These are phyloP conservation scores for Cynara cardunculus DNA, from an alignment of 129 eudicot species.

Conservation along the genomic window DNA sequence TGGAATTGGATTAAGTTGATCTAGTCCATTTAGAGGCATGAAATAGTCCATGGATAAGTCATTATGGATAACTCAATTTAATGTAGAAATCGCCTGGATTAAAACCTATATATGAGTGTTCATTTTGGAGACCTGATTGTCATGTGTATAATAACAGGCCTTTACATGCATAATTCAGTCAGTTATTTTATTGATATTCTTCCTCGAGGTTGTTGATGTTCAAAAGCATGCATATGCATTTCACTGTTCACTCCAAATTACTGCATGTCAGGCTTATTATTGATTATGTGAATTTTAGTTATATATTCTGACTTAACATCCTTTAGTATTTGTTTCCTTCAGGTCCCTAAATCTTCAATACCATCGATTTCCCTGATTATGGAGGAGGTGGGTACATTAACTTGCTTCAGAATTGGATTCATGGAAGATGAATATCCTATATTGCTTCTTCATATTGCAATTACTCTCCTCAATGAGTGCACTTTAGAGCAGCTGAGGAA, in stretches of 20 bases:
- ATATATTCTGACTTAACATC: conserved; percentile 34
- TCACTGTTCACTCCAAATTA: background rate
- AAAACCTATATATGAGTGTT: background rate
- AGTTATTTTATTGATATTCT: background rate
- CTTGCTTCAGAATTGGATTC: conserved; percentile 30
- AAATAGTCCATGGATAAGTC: background rate
- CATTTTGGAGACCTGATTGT: background rate
- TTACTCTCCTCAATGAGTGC: conserved; percentile 62
- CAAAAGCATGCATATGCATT: background rate
- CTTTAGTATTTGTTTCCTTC: conserved; percentile 58
- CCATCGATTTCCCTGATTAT: conserved; percentile 28
- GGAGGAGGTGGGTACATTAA: conserved; percentile 16
- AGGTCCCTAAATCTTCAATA: conserved; percentile 48
- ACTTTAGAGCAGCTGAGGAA: conserved; percentile 47
- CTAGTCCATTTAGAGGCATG: background rate
- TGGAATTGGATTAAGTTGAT: background rate
- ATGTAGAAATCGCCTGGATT: conserved; percentile 5
- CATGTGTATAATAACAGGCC: conserved; percentile 1
- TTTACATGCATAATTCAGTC: background rate
- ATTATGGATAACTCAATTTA: background rate
- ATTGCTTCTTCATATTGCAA: conserved; percentile 51
- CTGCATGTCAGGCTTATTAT: background rate
- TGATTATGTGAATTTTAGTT: background rate
- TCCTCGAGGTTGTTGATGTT: conserved; percentile 1
- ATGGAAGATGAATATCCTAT: conserved; percentile 48